These are phyloP conservation scores for Acer negundo DNA, from an alignment of 345 rosid genomes.

Conservation along the genomic window DNA sequence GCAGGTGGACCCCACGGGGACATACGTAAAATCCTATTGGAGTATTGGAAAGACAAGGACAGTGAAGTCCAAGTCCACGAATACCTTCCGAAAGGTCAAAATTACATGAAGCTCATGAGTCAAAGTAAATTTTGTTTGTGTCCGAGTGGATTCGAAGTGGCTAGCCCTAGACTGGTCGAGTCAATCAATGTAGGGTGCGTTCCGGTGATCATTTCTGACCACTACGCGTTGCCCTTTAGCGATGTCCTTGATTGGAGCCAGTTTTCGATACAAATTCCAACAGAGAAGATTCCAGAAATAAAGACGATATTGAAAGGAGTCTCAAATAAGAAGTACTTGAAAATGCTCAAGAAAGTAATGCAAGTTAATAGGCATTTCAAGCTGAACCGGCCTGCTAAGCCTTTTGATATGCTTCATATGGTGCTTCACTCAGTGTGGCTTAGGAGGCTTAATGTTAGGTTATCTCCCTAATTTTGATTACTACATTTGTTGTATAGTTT, in stretches of 20 bases:
- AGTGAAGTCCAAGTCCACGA: slow-evolving; percentile 49
- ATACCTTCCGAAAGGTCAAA: slow-evolving; percentile 36
- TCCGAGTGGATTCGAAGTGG: slow-evolving; percentile 74
- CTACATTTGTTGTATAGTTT: neutral
- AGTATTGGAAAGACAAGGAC: slow-evolving; percentile 73
- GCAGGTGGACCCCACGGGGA: slow-evolving; percentile 69
- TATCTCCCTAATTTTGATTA: slow-evolving; percentile 15
- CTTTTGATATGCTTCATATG: slow-evolving; percentile 66
- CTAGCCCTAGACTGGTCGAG: slow-evolving; percentile 63
- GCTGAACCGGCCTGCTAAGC: slow-evolving; percentile 57
- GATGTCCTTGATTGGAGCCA: slow-evolving; percentile 64
- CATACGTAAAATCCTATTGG: slow-evolving; percentile 44
- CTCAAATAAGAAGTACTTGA: slow-evolving; percentile 30
- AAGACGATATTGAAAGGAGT: slow-evolving; percentile 46
- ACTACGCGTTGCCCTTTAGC: slow-evolving; percentile 59
- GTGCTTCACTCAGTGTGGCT: slow-evolving; percentile 71
- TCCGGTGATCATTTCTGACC: slow-evolving; percentile 53
- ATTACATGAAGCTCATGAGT: slow-evolving; percentile 50
- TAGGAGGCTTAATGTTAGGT: slow-evolving; percentile 55
- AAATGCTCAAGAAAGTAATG: slow-evolving; percentile 40
- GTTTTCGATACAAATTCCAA: slow-evolving; percentile 46
- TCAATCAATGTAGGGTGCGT: slow-evolving; percentile 56
- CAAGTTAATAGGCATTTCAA: slow-evolving; percentile 55
- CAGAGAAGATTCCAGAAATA: slow-evolving; percentile 41
- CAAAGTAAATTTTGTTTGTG: slow-evolving; percentile 55